phyloP scores from a whole-genome alignment of 345 rosid genomes.

The Geranium brycei region DNA sequence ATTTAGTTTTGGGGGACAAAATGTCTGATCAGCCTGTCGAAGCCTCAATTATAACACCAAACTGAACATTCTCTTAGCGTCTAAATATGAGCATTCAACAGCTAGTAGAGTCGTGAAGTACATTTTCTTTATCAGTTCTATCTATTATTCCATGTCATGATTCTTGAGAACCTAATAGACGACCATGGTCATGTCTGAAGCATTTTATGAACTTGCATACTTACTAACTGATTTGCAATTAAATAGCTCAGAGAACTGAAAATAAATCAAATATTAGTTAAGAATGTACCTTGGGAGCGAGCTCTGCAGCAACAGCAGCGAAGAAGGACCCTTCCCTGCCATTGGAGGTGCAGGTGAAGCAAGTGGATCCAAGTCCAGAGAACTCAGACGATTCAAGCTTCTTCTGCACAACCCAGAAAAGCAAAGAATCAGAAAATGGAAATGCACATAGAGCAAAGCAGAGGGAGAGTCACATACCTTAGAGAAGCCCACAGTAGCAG shows the following conservation, averaged over 20 bases:
- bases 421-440: background rate
- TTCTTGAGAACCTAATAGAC: background rate
- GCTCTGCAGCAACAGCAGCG: conserved; percentile 61
- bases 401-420: conserved; percentile 40
- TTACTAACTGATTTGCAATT: too few relatives aligned
- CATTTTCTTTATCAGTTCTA: background rate
- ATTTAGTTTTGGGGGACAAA: too few relatives aligned
- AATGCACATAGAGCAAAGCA: background rate
- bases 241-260: background rate
- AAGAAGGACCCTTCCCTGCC: conserved; percentile 50
- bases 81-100: too few relatives aligned
- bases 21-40: too few relatives aligned
- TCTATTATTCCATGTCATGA: background rate
- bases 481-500: conserved; percentile 63
- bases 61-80: too few relatives aligned
- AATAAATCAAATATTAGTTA: background rate
- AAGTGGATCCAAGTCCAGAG: conserved; percentile 57
- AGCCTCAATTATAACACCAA: too few relatives aligned
- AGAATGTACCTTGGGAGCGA: conserved; percentile 44
- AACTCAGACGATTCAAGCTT: conserved; percentile 64
- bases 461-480: conserved; percentile 32
- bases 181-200: background rate
- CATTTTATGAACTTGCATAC: background rate
- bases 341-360: conserved; percentile 25
- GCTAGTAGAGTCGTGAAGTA: background rate